A percentile compares a stretch with the other conserved stretches of the same genome.
These are phyloP conservation scores for Hibiscus tridactylites DNA, from an alignment of 345 rosid genomes.

Conservation along the genomic window DNA sequence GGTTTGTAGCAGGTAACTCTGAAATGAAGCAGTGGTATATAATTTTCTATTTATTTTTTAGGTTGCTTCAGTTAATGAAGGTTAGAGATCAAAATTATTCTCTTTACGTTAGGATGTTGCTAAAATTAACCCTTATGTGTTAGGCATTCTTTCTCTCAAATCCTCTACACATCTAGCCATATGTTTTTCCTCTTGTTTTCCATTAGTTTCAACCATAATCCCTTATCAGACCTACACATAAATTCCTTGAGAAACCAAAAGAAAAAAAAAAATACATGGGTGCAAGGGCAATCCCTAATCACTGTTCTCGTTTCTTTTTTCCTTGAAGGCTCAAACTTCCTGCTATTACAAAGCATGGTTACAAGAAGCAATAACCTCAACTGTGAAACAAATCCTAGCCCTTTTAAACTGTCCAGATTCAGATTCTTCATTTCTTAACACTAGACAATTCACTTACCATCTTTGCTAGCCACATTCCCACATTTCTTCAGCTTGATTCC, in stretches of 20 bases:
- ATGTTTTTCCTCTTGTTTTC: not conserved
- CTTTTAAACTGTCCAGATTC: not conserved
- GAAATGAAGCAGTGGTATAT: not conserved
- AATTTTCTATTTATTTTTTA: not conserved
- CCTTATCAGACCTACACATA: not conserved
- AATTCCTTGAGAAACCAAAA: not conserved
- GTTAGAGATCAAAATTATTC: not conserved
- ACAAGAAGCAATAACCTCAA: not conserved
- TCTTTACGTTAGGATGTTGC: not conserved
- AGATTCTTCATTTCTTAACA: not conserved
- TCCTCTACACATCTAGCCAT: not conserved
- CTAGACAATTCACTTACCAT: not conserved
- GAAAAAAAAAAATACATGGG: not conserved
- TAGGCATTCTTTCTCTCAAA: not conserved
- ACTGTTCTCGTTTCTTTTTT: not conserved
- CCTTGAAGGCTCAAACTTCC: not conserved
- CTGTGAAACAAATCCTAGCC: not conserved
- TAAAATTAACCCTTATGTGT: not conserved
- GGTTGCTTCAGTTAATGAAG: not conserved
- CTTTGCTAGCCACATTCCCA: not conserved
- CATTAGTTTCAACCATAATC: not conserved
- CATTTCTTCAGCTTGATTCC: not conserved
- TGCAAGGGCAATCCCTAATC: not conserved
- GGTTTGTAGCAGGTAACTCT: not conserved
- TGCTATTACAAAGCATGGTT: not conserved